Conservation (phyloP, 805 yeast genomes). For the Candida ponderosae region DNA sequence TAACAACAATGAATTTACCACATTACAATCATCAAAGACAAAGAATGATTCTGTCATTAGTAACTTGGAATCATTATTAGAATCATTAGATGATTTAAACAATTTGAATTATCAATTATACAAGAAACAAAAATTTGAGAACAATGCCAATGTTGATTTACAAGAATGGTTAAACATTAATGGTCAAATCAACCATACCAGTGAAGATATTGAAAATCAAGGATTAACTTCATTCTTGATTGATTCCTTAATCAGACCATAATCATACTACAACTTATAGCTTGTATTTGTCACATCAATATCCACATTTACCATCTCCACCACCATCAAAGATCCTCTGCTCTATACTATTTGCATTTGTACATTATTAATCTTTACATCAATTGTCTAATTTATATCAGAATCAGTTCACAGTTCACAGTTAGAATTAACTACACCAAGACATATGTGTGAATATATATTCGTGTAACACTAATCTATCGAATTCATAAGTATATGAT, state of each 20-base stretch:
- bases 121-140: constrained; percentile 12
- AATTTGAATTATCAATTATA: constrained; percentile 17
- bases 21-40: neutral
- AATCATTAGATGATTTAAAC: constrained; percentile 17
- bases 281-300: too few species aligned
- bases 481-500: too few species aligned
- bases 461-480: too few species aligned
- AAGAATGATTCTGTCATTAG: neutral
- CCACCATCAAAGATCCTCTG: too few species aligned
- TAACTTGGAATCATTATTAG: constrained; percentile 16
- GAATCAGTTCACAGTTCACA: too few species aligned
- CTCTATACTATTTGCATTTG: too few species aligned
- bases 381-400: too few species aligned
- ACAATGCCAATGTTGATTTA: constrained; percentile 7
- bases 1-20: neutral
- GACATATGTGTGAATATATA: too few species aligned
- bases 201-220: constrained; percentile 19
- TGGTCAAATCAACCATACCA: constrained; percentile 20
- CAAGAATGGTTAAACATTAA: constrained; percentile 21
- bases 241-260: constrained; percentile 16
- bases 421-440: too few species aligned
- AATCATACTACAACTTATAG: neutral
- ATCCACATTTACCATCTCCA: too few species aligned
- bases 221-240: constrained; percentile 15
- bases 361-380: too few species aligned